Evolutionary conservation across 768 basidiomycete species (phyloP).

Genomic region (Ephemerocybe angulata): DNA sequence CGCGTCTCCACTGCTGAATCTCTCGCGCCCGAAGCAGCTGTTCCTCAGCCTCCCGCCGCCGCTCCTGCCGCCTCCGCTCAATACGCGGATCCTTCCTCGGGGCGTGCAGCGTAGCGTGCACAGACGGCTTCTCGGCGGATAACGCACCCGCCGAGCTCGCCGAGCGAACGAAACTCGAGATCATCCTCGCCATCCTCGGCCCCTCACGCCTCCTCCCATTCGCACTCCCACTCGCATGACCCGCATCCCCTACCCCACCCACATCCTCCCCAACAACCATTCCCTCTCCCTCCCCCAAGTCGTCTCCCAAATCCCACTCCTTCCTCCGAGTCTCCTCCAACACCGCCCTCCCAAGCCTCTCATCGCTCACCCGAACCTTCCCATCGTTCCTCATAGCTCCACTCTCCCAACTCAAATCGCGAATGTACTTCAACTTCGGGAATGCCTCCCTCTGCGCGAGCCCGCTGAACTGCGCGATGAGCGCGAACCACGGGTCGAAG

Average conservation of each 20-base stretch:
- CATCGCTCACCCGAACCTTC: background rate
- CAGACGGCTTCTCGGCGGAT: no score
- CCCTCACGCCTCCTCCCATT: background rate
- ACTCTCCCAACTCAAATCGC: slow-evolving; percentile 5
- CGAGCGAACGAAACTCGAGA: background rate
- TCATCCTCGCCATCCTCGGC: background rate
- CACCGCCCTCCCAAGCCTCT: background rate
- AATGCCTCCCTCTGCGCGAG: background rate
- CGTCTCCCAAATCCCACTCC: background rate
- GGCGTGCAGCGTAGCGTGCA: no score
- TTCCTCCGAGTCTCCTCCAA: background rate
- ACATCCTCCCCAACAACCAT: background rate
- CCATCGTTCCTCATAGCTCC: background rate
- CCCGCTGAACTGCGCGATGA: background rate
- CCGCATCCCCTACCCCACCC: background rate
- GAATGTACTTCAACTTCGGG: background rate
- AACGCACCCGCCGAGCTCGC: no score
- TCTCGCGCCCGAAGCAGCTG: slow-evolving; percentile 23
- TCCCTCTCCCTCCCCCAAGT: background rate
- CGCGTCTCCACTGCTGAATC: slow-evolving; percentile 16
- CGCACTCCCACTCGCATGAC: background rate
- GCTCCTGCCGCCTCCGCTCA: no score
- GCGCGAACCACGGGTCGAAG: background rate
- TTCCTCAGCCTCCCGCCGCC: slow-evolving; percentile 3
- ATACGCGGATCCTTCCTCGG: no score